Percentiles rank a stretch among this genome's conserved stretches.
These are phyloP conservation scores for Cutaneotrichosporon sp. DNA, from an alignment of 1,284 basidiomycete genomes.

Conservation along the genomic window DNA sequence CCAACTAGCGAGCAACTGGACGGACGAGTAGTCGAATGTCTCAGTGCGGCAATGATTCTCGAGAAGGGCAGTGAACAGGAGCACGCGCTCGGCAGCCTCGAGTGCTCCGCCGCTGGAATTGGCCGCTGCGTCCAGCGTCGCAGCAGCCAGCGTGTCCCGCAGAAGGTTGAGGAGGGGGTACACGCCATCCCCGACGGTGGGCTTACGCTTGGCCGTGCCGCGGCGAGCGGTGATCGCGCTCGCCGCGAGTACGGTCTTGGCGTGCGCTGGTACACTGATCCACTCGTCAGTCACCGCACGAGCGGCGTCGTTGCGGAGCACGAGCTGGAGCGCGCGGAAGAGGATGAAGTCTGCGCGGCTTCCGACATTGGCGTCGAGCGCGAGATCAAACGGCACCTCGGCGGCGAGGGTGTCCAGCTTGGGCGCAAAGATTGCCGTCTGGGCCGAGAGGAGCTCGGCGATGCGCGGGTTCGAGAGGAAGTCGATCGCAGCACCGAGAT, in stretches of 20 bases:
- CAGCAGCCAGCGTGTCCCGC: conserved; percentile 23
- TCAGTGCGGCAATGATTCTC: conserved; percentile 39
- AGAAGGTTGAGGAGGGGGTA: conserved; percentile 36
- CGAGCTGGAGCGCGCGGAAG: conserved; percentile 31
- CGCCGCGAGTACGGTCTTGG: conserved; percentile 35
- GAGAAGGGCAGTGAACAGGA: conserved; percentile 30
- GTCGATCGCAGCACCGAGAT: conserved; percentile 8
- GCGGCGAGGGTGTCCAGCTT: conserved; percentile 10
- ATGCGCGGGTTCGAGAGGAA: conserved; percentile 19
- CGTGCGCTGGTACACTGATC: conserved; percentile 29
- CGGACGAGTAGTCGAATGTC: conserved; percentile 54
- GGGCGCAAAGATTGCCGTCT: background rate
- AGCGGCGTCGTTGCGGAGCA: conserved; percentile 33
- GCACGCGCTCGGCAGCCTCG: conserved; percentile 9
- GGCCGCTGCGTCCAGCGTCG: conserved; percentile 10
- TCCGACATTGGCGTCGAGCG: conserved; percentile 38
- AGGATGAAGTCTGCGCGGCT: conserved; percentile 13
- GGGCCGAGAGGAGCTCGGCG: conserved; percentile 6
- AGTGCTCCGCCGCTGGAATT: background rate
- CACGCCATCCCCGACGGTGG: conserved; percentile 34
- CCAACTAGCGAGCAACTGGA: conserved; percentile 53
- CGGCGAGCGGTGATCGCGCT: conserved; percentile 30
- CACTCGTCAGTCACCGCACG: conserved; percentile 28
- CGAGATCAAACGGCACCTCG: conserved; percentile 34
- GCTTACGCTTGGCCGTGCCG: conserved; percentile 32